Base-by-base conservation (phyloP, 2,329 filamentous ascomycete species). In the Colletotrichum incanum region DNA sequence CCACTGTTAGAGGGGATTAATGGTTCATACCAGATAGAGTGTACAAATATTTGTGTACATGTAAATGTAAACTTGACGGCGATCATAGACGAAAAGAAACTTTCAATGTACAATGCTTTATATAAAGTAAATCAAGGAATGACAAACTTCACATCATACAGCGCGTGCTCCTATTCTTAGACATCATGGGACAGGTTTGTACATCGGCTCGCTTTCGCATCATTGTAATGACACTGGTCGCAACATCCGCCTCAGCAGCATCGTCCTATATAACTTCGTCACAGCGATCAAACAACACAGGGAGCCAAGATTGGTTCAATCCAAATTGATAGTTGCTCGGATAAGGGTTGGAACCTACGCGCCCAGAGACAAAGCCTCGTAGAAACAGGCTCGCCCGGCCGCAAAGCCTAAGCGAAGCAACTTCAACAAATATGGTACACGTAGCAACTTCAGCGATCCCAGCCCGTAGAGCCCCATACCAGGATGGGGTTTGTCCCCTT, bases 391-490 rank as follows among this genome's bases (percentile, higher is more conserved):
- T 52, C 65, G 50, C 68, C 16, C 26, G 50, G 56, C 41, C 37
- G n/a, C 50, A 37, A 52, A 39, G 41, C 55, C 54, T 50, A 11
- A 50, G 50, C 28, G 59, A 70, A 55, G 65, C 66, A 65, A 64
- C 55, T 72, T 34, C 52, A 65, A 61, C 59, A 65, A 65, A 55
- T 70, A 72, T 70, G 54, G 59, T 72, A 70, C 70, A 72, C 47
- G 60, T 34, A 65, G 54, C 59, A 59, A 70, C 47, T 45, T 64
- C 49, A 41, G 52, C 54, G 20, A 65, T 60, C 37, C 59, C 66
- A 65, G 59, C 65, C 60, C 59, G 47, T 54, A 60, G 54, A 54
- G 60, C 41, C 66, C 60, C 26, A 31, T 69, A 65, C 54, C 54
- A 47, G 31, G 31, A 49, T 65, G 28, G 34, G 39, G n/a, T n/a